Base-by-base conservation (phyloP, 768 basidiomycete genomes). In the Glaciozyma martinii region DNA sequence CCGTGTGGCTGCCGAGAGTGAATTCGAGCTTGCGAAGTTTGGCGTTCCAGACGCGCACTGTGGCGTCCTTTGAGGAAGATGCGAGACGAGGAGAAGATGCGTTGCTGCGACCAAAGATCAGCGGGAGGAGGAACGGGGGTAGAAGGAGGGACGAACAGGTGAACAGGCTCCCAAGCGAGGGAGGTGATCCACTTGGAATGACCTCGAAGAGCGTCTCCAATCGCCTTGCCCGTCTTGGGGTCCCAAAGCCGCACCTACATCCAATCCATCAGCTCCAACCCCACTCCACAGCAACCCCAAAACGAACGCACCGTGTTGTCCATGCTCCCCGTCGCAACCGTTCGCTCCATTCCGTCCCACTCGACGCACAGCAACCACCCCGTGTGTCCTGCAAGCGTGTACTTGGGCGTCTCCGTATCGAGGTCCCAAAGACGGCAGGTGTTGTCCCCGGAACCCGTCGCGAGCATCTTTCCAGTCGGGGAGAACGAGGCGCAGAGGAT, bases 351-450 rank as follows among this genome's bases (percentile, higher is more conserved):
- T 0, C 89, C 88, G 72, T 97, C 92, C 93, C 94, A 99, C 74
- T 97, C 95, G 7, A 92, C 89, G 71, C 91, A 97, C 3, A 98
- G 81, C 2, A 99, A 91, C 94, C 93, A 97, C 1, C 92, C 93
- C 70, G 85, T 85, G 74, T 99, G 95, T 0, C 95, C 95, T 0
- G 82, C 77, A 23, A 98, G 81, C 19, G 85, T 86, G 74, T 89
- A 87, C 47, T 88, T 89, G 1, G 95, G 94, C 9, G 85, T 87
- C 76, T 98, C 95, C 0, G 89, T 94, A 73, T 87, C 83, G 56
- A 98, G 82, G 76, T 98, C 87, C 95, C 95, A 98, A 29, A 99
- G 78, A 5, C 95, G 84, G 18, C 87, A 91, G 63, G 86, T 89
- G 32, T 88, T 90, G 74, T 98, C 95, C 2, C 93, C 95, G 0